Conservation (phyloP, 768 basidiomycete genomes). For the Tylopilus rubrobrunneus region DNA sequence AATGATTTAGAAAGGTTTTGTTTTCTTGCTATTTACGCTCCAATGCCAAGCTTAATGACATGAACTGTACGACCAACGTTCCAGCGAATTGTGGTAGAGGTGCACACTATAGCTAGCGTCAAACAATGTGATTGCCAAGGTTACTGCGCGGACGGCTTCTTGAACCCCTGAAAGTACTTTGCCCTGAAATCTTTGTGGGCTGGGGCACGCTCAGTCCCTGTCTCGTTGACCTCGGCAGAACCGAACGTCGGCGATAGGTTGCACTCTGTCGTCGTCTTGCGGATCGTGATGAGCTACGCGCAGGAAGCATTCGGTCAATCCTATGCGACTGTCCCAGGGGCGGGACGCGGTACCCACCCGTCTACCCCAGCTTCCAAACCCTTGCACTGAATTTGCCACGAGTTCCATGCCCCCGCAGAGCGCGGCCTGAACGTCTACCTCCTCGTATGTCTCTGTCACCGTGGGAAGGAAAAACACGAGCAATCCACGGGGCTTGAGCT, state of each 20-base stretch:
- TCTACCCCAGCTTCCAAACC: conserved; percentile 94
- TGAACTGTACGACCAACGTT: no score
- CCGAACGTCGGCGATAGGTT: conserved; percentile 58
- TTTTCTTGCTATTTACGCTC: no score
- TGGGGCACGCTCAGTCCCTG: conserved; percentile 48
- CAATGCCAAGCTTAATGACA: no score
- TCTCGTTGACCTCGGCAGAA: conserved; percentile 10
- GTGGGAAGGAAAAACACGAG: conserved; percentile 96
- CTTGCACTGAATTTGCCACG: conserved; percentile 84
- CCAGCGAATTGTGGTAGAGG: no score
- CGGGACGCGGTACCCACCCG: conserved; percentile 50
- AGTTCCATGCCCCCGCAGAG: conserved; percentile 87
- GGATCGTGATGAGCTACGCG: conserved; percentile 87
- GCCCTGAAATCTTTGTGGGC: conserved; percentile 88
- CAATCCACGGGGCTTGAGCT: conserved; percentile 81
- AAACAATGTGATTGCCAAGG: no score
- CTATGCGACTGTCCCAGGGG: neutral
- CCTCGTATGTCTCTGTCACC: conserved; percentile 86
- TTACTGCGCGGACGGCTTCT: conserved; percentile 27
- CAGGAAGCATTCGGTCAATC: neutral
- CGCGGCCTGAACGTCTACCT: conserved; percentile 75
- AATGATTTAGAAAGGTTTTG: no score
- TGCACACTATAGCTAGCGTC: no score
- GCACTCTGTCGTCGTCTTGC: conserved; percentile 50
- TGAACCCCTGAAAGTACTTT: conserved; percentile 85